Evolutionary conservation across 306 rosid species (phyloP), one percentile per base, ranked within the genome.

Genomic region (Fagus sylvatica): DNA sequence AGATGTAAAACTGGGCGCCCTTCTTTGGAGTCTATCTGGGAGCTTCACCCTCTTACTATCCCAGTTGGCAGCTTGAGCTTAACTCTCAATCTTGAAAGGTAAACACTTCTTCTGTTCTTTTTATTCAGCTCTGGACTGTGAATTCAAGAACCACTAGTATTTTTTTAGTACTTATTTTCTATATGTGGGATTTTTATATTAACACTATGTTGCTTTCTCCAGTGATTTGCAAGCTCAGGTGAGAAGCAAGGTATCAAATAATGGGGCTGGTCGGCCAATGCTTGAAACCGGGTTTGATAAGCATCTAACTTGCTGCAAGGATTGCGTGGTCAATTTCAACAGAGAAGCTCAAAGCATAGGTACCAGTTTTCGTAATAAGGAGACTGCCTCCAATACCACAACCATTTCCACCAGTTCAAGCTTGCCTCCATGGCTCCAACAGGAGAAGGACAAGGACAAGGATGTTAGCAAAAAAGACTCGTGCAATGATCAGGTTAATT

Each of bases 21-120:
- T 64, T 91, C 98, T 41, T 79, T 93, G 40, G 97, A 93, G 83
- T 48, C 89, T 46, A 73, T 93, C 53, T 93, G 93, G 98, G 94
- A 91, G 65, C 98, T 93, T 79, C 92, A 91, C 54, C 97, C 98
- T 62, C 86, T 90, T 32, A 83, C 89, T 2, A 72, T 87, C 79
- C 98, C 98, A 40, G 91, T 84, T 75, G 93, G 91, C 6, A 87
- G 92, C 83, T 83, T 91, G 11, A 90, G 87, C 89, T 80, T 93
- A 33, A 89, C 90, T 73, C 91, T 93, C 72, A 93, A 86, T 53
- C 74, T 90, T 82, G 88, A 90, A 80, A 93, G 97, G 97, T 93
- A 76, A 43, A 36, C 28, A 0, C 28, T 22, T 22, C 28, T 22
- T 22, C 28, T 22, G 28, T 22, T 22, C 28, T 22, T 22, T 22